phyloP scores from a whole-genome alignment of 345 rosid species.

The Isatis tinctoria region DNA sequence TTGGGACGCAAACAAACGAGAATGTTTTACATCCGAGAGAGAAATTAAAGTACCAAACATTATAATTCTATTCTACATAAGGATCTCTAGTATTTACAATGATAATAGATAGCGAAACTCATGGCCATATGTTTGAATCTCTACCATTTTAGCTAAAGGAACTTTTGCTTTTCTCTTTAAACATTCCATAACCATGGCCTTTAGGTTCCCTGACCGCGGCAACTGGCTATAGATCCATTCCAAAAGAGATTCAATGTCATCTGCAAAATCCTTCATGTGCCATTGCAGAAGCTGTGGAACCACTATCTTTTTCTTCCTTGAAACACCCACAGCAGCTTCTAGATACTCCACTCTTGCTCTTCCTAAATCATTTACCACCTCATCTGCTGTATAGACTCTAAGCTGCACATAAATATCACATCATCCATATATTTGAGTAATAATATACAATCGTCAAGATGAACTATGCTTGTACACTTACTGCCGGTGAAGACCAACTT shows the following conservation, averaged over 20 bases:
- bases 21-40: neutral
- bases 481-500: constrained; percentile 94
- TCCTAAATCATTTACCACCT: constrained; percentile 64
- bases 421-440: neutral
- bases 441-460: neutral
- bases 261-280: constrained; percentile 91
- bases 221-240: constrained; percentile 92
- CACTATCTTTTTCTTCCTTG: constrained; percentile 71
- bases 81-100: constrained; percentile 22
- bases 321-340: constrained; percentile 77
- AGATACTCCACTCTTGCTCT: constrained; percentile 74
- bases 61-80: neutral
- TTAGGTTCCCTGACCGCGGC: constrained; percentile 59
- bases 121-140: constrained; percentile 69
- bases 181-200: constrained; percentile 69
- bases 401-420: constrained; percentile 45
- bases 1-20: neutral
- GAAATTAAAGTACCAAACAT: neutral
- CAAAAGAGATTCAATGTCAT: constrained; percentile 64
- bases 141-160: constrained; percentile 45
- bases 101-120: constrained; percentile 75
- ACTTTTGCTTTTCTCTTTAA: constrained; percentile 52
- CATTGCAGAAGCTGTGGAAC: constrained; percentile 84
- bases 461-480: constrained; percentile 34
- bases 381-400: constrained; percentile 68